Percentiles rank a stretch among this genome's conserved stretches.
These are phyloP conservation scores for Mikania micrantha DNA, from an alignment of 129 eudicot species.

Conservation along the genomic window DNA sequence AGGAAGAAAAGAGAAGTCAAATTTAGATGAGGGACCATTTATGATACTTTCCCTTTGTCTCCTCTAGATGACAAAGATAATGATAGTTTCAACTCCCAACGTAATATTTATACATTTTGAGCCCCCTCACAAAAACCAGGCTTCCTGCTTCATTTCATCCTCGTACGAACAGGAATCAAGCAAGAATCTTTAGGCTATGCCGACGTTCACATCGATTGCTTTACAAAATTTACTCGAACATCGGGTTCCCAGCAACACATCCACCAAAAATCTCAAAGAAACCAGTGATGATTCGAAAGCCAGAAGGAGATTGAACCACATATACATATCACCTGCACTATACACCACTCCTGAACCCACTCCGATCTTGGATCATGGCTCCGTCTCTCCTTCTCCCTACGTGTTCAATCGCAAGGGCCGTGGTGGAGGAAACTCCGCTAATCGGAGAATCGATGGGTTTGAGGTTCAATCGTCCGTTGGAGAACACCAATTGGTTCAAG, in stretches of 20 bases:
- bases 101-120: too few relatives aligned
- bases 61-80: too few relatives aligned
- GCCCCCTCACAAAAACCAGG: slow-evolving; percentile 11
- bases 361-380: slow-evolving; percentile 29
- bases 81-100: not conserved
- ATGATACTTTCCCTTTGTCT: not conserved
- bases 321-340: slow-evolving; percentile 36
- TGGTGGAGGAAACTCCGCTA: slow-evolving; percentile 22
- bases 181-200: slow-evolving; percentile 24
- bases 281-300: not conserved
- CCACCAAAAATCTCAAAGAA: slow-evolving; percentile 10
- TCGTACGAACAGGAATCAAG: too few relatives aligned
- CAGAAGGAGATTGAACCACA: slow-evolving; percentile 24
- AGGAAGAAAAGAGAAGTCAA: not conserved
- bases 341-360: slow-evolving; percentile 37
- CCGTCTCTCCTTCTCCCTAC: slow-evolving; percentile 32
- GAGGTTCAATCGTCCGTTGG: slow-evolving; percentile 11
- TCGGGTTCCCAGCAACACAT: slow-evolving; percentile 9
- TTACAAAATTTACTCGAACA: slow-evolving; percentile 24
- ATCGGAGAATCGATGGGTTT: slow-evolving; percentile 26
- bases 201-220: slow-evolving; percentile 33
- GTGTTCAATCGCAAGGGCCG: slow-evolving; percentile 37
- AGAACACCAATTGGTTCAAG: slow-evolving; percentile 6
- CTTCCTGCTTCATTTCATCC: too few relatives aligned
- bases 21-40: not conserved